Percentiles rank a stretch among this genome's conserved stretches.
Evolutionary conservation across 345 rosid species (phyloP).

Genomic region (Moricandia arvensis): DNA sequence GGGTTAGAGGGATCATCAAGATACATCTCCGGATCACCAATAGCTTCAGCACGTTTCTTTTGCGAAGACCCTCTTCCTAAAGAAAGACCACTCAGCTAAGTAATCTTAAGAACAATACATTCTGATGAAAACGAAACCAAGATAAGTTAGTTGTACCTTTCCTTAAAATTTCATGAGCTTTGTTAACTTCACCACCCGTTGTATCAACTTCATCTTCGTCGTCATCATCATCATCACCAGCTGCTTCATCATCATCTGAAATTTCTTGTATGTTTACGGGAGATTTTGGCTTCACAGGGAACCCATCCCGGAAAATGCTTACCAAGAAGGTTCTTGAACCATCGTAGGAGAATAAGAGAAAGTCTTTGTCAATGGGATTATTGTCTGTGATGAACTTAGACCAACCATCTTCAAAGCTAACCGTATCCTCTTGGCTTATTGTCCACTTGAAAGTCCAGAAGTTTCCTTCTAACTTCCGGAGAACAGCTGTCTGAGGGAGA

Average conservation of each 20-base stretch:
- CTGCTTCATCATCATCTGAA: constrained; percentile 19
- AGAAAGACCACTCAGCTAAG: background rate
- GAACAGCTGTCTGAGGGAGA: too few relatives aligned
- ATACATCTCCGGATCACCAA: background rate
- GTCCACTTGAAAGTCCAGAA: constrained; percentile 10
- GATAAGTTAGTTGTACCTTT: background rate
- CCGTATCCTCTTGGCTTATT: background rate
- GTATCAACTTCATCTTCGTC: background rate
- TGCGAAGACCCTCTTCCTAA: background rate
- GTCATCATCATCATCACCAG: background rate
- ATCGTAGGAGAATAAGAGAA: constrained; percentile 23
- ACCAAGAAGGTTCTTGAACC: constrained; percentile 17
- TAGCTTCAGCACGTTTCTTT: background rate
- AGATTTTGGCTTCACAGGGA: background rate
- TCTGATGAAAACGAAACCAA: background rate
- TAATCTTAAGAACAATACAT: background rate
- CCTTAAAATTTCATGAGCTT: background rate
- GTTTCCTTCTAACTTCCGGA: too few relatives aligned
- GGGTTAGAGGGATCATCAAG: constrained; percentile 22
- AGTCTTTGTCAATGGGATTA: background rate
- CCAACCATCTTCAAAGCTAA: constrained; percentile 32
- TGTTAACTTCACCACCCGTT: background rate
- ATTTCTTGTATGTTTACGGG: constrained; percentile 12
- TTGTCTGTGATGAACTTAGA: constrained; percentile 11
- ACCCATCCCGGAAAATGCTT: background rate